Conservation (phyloP, 495 filamentous ascomycete species). For the Penicillium diatomitis region DNA sequence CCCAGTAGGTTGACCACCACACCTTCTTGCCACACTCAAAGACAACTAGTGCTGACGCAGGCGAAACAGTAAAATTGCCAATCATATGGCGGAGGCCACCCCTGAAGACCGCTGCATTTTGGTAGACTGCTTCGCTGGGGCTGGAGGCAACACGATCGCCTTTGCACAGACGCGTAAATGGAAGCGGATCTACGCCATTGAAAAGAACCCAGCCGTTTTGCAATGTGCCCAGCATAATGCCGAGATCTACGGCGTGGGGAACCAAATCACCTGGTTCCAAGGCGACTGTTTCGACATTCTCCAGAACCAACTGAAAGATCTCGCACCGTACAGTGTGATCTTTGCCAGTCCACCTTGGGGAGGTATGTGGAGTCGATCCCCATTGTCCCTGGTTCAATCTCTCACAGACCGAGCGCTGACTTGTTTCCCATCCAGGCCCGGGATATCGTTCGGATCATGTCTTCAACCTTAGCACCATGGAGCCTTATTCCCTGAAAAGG, state of each 20-base stretch:
- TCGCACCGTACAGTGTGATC: conserved; percentile 49
- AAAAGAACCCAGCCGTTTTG: conserved; percentile 66
- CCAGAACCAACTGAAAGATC: conserved; percentile 37
- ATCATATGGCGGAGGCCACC: conserved; percentile 49
- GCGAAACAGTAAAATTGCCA: conserved; percentile 59
- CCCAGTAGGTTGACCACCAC: conserved; percentile 46
- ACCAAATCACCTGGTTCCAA: conserved; percentile 73
- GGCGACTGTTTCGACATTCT: conserved; percentile 72
- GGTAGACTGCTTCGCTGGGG: conserved; percentile 83
- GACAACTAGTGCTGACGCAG: neutral
- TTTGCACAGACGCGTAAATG: conserved; percentile 73
- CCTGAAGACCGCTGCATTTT: conserved; percentile 49
- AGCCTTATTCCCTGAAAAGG: conserved; percentile 64
- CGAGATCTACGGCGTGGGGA: conserved; percentile 68
- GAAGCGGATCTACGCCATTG: conserved; percentile 77
- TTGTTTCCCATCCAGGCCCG: conserved; percentile 43
- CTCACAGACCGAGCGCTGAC: too few relatives aligned
- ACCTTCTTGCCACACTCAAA: neutral
- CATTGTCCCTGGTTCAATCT: neutral
- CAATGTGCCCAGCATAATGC: conserved; percentile 92
- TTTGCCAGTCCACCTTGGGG: conserved; percentile 97
- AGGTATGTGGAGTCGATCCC: conserved; percentile 37
- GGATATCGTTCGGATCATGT: conserved; percentile 67
- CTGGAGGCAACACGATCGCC: conserved; percentile 91
- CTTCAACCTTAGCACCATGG: conserved; percentile 80